Evolutionary conservation across 148 eudicot genomes (phyloP), one percentile per base, ranked within the genome.

Genomic region (Nepenthes gracilis): DNA sequence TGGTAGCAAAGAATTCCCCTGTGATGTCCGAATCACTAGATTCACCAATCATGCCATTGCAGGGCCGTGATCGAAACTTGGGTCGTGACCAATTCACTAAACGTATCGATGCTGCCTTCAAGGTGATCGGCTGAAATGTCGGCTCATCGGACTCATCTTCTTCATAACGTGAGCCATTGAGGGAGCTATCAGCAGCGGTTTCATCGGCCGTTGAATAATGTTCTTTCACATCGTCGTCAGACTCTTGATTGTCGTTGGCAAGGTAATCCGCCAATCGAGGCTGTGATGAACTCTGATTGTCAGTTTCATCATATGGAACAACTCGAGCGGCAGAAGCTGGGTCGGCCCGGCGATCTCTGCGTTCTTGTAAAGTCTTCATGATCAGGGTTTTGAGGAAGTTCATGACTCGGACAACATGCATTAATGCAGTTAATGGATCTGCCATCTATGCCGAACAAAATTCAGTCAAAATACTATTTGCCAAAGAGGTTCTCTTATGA

Each of bases 331-430:
- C 61, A n/a, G 77, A 76, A 54, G 70, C 60, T 32, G 77, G 73
- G 58, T 82, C 83, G 32, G 71, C 58, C 54, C 69, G 23, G 4
- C 85, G 71, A 61, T 84, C 88, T 72, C 82, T 84, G 72, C 96
- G 79, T 64, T 82, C 95, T 36, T 71, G 70, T 50, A 93, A 50
- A 35, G 82, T 76, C 70, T 82, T 93, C 55, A 78, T 81, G 32
- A 93, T 84, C 4, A 93, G 91, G 57, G 95, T 77, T 80, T 84
- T 93, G 47, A 93, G 91, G 69, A 93, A 93, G 77, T 93, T 93
- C 96, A 93, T 93, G 63, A 93, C 95, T 80, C 78, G 85, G 58
- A 93, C 96, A 5, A 87, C 96, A 38, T 88, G 80, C 94, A 86
- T 93, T 79, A 93, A 68, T 47, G 96, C 98, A 36, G 96, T 93